A percentile compares a stretch with the other conserved stretches of the same genome.
Conservation (phyloP, 352 stramenopile species). For the Phytophthora fragariae region DNA sequence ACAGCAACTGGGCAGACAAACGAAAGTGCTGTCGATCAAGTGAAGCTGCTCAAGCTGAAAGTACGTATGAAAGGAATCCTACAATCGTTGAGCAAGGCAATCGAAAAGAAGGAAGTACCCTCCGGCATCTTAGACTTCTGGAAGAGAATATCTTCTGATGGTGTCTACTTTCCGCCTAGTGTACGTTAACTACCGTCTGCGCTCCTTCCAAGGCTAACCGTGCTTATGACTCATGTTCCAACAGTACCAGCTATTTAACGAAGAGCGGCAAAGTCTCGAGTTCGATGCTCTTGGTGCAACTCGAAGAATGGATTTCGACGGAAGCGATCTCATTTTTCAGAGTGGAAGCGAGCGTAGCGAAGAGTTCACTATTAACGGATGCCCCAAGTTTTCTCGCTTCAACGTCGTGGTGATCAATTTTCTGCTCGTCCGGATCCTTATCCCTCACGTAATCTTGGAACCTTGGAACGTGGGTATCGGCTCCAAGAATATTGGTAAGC, state of each 20-base stretch:
- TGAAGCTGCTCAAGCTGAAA: slow-evolving; percentile 60
- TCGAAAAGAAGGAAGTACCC: slow-evolving; percentile 62
- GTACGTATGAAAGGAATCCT: slow-evolving; percentile 68
- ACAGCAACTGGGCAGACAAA: not conserved
- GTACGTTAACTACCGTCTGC: slow-evolving; percentile 35
- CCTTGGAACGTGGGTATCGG: slow-evolving; percentile 60
- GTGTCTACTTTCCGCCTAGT: slow-evolving; percentile 68
- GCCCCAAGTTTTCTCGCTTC: slow-evolving; percentile 39
- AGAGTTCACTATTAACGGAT: not conserved
- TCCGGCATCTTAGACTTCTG: slow-evolving; percentile 68
- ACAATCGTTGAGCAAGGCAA: slow-evolving; percentile 52
- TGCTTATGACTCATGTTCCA: not conserved
- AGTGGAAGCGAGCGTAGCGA: not conserved
- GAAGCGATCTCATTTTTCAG: not conserved
- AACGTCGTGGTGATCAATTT: slow-evolving; percentile 75
- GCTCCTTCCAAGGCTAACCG: not conserved
- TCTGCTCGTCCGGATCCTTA: slow-evolving; percentile 63
- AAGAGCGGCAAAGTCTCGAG: slow-evolving; percentile 53
- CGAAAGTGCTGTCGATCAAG: slow-evolving; percentile 20
- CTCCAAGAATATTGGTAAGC: slow-evolving; percentile 30
- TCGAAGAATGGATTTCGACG: slow-evolving; percentile 43
- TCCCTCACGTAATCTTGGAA: slow-evolving; percentile 63
- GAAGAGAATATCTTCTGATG: slow-evolving; percentile 58
- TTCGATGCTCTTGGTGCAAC: slow-evolving; percentile 70
- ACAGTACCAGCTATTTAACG: slow-evolving; percentile 64